These are phyloP conservation scores for Diplogelasinospora grovesii DNA, from an alignment of 495 filamentous ascomycete genomes.

Conservation along the genomic window DNA sequence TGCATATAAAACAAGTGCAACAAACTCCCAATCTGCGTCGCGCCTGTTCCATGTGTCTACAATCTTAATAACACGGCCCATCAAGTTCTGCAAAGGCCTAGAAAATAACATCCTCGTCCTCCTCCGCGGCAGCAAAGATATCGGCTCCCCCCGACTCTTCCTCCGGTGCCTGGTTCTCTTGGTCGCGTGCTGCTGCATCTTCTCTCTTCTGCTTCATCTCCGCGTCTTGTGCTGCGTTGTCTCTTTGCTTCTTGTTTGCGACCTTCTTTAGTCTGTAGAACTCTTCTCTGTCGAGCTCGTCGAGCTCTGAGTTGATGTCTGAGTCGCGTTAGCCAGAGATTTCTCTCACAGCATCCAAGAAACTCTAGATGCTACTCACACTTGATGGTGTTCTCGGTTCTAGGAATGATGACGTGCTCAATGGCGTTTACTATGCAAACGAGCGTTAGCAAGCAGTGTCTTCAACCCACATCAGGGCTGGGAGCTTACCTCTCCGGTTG, in stretches of 20 bases:
- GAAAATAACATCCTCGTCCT: constrained; percentile 95
- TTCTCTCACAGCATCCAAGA: not conserved
- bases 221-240: constrained; percentile 65
- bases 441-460: constrained; percentile 27
- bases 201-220: constrained; percentile 59
- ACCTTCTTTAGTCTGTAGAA: constrained; percentile 99
- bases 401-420: constrained; percentile 96
- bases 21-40: constrained; percentile 17
- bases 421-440: constrained; percentile 11
- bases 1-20: constrained; percentile 12
- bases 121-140: constrained; percentile 73
- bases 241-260: constrained; percentile 87
- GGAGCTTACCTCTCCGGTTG: constrained; percentile 72
- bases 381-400: constrained; percentile 98
- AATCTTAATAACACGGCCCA: constrained; percentile 6
- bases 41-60: constrained; percentile 12
- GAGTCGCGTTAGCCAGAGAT: constrained; percentile 1
- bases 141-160: constrained; percentile 49
- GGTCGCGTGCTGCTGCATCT: constrained; percentile 25
- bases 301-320: constrained; percentile 98
- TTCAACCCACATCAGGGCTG: not conserved
- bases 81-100: constrained; percentile 32
- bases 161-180: constrained; percentile 42
- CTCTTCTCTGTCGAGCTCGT: constrained; percentile 96
- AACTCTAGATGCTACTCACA: constrained; percentile 46